Conservation (phyloP, 2,329 filamentous ascomycete species). For the Shiraia bambusicola region DNA sequence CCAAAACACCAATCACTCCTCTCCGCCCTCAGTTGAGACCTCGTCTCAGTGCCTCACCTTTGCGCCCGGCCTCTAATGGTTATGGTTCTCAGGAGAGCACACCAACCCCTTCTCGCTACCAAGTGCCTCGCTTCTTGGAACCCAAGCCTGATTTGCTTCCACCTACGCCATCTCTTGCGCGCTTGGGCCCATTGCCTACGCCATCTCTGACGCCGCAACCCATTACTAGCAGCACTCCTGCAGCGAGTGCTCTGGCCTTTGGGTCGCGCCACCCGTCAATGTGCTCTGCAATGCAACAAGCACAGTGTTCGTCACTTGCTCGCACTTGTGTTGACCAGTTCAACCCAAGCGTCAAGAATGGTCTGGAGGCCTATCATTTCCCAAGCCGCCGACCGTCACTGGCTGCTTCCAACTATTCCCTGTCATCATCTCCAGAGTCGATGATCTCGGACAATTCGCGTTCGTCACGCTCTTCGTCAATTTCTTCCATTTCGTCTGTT, state of each 20-base stretch:
- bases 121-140: slow-evolving; percentile 53
- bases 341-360: slow-evolving; percentile 43
- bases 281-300: slow-evolving; percentile 60
- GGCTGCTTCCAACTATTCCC: slow-evolving; percentile 54
- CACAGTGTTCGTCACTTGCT: slow-evolving; percentile 56
- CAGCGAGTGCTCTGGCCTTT: slow-evolving; percentile 56
- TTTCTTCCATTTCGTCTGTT: slow-evolving; percentile 54
- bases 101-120: slow-evolving; percentile 45
- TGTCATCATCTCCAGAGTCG: slow-evolving; percentile 62
- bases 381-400: slow-evolving; percentile 49
- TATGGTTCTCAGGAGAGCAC: slow-evolving; percentile 46
- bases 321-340: slow-evolving; percentile 58
- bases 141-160: slow-evolving; percentile 52
- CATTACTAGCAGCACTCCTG: slow-evolving; percentile 58
- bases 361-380: slow-evolving; percentile 50
- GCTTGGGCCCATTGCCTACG: slow-evolving; percentile 61
- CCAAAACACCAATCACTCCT: slow-evolving; percentile 34
- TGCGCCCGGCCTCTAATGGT: slow-evolving; percentile 27
- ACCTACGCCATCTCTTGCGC: slow-evolving; percentile 57
- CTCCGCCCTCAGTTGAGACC: slow-evolving; percentile 27
- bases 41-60: slow-evolving; percentile 23
- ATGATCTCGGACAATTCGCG: slow-evolving; percentile 63
- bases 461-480: slow-evolving; percentile 58
- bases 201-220: slow-evolving; percentile 62
- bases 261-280: slow-evolving; percentile 58